phyloP scores from a whole-genome alignment of 148 eudicot genomes.

The Polygonum maritimum region DNA sequence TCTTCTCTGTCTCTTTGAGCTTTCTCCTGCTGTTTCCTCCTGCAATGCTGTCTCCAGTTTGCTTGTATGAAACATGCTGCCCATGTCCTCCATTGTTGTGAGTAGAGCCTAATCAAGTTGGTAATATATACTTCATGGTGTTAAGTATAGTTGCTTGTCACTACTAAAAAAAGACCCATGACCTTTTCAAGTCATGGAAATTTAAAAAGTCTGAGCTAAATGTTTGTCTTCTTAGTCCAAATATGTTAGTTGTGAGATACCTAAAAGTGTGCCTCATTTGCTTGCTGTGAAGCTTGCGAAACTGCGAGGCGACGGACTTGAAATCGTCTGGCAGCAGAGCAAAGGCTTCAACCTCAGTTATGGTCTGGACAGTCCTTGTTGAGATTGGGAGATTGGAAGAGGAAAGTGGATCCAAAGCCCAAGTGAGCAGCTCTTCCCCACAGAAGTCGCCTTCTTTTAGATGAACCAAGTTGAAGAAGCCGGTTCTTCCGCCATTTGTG shows the following conservation, averaged over 20 bases:
- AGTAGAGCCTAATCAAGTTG: neutral
- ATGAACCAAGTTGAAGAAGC: conserved; percentile 1
- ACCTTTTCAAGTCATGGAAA: too few species aligned
- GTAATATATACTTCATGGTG: neutral
- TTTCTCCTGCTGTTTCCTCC: neutral
- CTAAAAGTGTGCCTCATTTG: neutral
- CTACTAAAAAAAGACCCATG: neutral
- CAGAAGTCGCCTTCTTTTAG: conserved; percentile 5
- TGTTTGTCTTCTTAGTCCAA: neutral
- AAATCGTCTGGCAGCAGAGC: conserved; percentile 5
- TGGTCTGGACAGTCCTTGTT: neutral
- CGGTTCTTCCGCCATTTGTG: conserved; percentile 7
- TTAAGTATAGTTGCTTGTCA: neutral
- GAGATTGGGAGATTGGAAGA: conserved; percentile 4
- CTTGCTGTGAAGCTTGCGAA: conserved; percentile 5
- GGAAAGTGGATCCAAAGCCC: conserved; percentile 4
- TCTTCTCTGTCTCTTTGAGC: neutral
- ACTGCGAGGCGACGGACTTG: conserved; percentile 6
- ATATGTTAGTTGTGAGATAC: neutral
- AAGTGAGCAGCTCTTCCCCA: conserved; percentile 11
- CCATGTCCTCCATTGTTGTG: conserved; percentile 12
- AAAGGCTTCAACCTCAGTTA: conserved; percentile 3
- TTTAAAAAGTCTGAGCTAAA: too few species aligned
- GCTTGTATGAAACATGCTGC: conserved; percentile 6
- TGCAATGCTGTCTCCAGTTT: neutral